Base-by-base conservation (phyloP, 495 filamentous ascomycete species). In the Penicillium nucicola region DNA sequence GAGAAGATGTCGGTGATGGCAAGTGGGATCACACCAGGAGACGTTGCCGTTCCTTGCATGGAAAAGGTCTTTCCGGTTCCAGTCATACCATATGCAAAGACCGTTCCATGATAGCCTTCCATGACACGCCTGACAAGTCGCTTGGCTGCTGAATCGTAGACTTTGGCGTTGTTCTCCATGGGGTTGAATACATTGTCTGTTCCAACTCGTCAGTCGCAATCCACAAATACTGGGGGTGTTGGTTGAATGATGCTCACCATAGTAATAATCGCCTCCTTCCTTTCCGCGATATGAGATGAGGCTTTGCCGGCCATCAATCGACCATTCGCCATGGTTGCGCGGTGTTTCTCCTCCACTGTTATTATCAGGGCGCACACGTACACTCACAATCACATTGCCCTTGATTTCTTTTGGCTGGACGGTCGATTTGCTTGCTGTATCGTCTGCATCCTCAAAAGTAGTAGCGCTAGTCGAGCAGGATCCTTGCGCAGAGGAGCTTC, bases 1-100 rank as follows among this genome's bases (percentile, higher is more conserved):
- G 95, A 97, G 67, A 98, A 98, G 28, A 98, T 98, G 61, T 98
- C 93, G 41, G 92, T 97, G 58, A 98, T 97, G 45, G 93, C 93
- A 18, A 98, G 77, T 9, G 93, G 93, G 41, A 98, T 98, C 25
- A 98, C 93, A 67, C 93, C 93, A 2, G 93, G 93, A n/a, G 88
- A 95, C 4, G 88, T 90, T 41, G 93, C 91, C 19, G 93, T 98
- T 50, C 93, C 93, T 69, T 98, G 93, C 93, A 98, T 98, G 38
- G 92, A 96, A 58, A 97, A 98, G 9, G 93, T 98, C 68, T 98
- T 98, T 36, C 93, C 93, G 2, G 93, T 98, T 34, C 93, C 93
- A 18, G 93, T 98, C 95, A 97, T 97, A 61, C 93, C 93, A 69
- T 98, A 98, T 15, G 93, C 93, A 61, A 98, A 98, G 13, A 98